Evolutionary conservation across 2,329 filamentous ascomycete genomes (phyloP).

Genomic region (Coniochaeta ligniaria): DNA sequence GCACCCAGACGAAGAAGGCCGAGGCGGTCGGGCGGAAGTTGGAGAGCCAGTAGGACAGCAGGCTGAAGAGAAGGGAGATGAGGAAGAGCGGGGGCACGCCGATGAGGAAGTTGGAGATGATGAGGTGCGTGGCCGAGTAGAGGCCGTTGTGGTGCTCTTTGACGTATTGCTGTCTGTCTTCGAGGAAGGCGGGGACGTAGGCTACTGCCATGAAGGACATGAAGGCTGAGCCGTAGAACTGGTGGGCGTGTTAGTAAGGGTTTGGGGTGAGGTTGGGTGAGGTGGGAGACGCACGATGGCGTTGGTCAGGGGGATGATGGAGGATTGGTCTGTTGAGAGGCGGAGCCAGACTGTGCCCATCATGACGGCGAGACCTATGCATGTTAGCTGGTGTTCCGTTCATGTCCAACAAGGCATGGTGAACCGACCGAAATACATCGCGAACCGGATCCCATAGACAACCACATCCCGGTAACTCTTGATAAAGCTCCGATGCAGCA

Average conservation of each 20-base stretch:
- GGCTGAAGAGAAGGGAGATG: slow-evolving; percentile 68
- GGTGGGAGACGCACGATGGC: slow-evolving; percentile 44
- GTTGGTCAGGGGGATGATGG: slow-evolving; percentile 77
- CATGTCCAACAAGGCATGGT: slow-evolving; percentile 9
- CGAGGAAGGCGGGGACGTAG: slow-evolving; percentile 77
- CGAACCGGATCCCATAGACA: slow-evolving; percentile 74
- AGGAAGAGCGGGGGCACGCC: slow-evolving; percentile 76
- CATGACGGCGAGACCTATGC: slow-evolving; percentile 62
- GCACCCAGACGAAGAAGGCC: slow-evolving; percentile 70
- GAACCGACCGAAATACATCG: slow-evolving; percentile 62
- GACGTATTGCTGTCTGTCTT: slow-evolving; percentile 64
- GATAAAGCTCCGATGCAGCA: slow-evolving; percentile 73
- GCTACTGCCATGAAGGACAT: slow-evolving; percentile 80
- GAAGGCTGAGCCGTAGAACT: slow-evolving; percentile 64
- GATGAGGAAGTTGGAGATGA: slow-evolving; percentile 74
- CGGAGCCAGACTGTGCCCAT: slow-evolving; percentile 86
- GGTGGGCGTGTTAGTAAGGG: slow-evolving; percentile 13
- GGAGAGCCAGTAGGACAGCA: slow-evolving; percentile 72
- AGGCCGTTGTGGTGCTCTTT: slow-evolving; percentile 79
- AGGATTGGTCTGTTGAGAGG: slow-evolving; percentile 57
- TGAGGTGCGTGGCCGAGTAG: slow-evolving; percentile 66
- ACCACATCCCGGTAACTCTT: slow-evolving; percentile 81
- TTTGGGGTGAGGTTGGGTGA: not conserved
- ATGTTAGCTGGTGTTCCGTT: not conserved
- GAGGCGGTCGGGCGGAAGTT: slow-evolving; percentile 60